These are phyloP conservation scores for Paracorniculantispora psalliotae DNA, from an alignment of 2,329 filamentous ascomycete genomes.

Conservation along the genomic window DNA sequence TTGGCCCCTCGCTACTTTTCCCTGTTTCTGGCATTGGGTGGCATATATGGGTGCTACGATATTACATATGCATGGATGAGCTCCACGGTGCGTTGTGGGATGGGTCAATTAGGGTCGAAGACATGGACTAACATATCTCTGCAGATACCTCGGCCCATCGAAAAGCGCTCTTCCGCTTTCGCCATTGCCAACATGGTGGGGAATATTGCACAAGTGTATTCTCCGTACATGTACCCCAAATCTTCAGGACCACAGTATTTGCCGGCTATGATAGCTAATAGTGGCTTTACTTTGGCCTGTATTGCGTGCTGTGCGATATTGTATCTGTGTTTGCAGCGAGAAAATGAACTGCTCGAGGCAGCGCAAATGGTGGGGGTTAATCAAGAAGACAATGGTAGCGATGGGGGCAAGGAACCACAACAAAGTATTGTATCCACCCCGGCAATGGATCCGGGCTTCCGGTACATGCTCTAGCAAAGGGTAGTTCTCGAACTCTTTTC, in stretches of 20 bases:
- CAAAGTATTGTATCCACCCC: neutral
- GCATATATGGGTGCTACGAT: constrained; percentile 13
- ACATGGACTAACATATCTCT: neutral
- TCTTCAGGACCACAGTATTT: constrained; percentile 40
- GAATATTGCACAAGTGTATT: constrained; percentile 49
- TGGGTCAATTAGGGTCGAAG: too few relatives aligned
- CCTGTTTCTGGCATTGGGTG: constrained; percentile 9
- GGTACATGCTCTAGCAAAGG: constrained; percentile 2
- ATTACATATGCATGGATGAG: constrained; percentile 15
- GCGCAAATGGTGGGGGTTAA: constrained; percentile 16
- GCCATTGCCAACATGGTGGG: constrained; percentile 64
- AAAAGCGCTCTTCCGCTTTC: constrained; percentile 60
- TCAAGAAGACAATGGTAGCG: neutral
- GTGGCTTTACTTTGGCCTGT: constrained; percentile 58
- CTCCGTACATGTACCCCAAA: constrained; percentile 42
- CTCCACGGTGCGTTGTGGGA: constrained; percentile 19
- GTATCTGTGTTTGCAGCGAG: constrained; percentile 49
- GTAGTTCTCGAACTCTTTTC: neutral
- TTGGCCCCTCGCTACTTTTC: constrained; percentile 54
- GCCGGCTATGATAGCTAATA: constrained; percentile 55
- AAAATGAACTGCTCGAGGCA: constrained; percentile 56
- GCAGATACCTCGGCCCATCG: constrained; percentile 59
- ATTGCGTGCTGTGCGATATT: constrained; percentile 41
- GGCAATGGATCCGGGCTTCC: neutral
- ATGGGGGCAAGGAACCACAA: neutral